These are phyloP conservation scores for Atalantia buxifolia DNA, from an alignment of 345 rosid species.

Conservation along the genomic window DNA sequence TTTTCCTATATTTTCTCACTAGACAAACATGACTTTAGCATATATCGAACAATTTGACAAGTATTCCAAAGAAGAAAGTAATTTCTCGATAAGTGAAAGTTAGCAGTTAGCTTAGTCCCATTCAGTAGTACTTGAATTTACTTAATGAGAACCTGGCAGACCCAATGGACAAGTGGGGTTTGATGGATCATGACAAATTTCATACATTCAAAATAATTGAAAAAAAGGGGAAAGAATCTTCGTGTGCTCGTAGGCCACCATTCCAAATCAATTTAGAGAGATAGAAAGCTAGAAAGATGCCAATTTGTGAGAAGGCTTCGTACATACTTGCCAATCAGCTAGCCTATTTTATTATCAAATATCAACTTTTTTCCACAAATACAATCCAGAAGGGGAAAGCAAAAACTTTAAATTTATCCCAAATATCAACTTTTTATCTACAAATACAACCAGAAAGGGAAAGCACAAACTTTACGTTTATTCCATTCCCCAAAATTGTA, in stretches of 20 bases:
- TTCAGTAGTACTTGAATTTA: background rate
- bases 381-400: conserved; percentile 28
- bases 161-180: background rate
- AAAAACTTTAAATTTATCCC: conserved; percentile 9
- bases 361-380: background rate
- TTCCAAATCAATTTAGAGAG: background rate
- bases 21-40: too few relatives aligned
- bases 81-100: too few relatives aligned
- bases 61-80: too few relatives aligned
- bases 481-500: conserved; percentile 26
- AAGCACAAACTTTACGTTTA: conserved; percentile 15
- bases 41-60: too few relatives aligned
- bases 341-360: background rate
- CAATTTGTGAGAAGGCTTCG: background rate
- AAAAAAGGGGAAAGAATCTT: background rate
- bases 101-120: too few relatives aligned
- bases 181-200: background rate
- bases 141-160: background rate
- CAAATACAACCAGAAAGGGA: conserved; percentile 20
- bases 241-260: background rate
- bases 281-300: background rate
- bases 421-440: background rate
- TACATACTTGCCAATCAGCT: background rate
- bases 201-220: background rate
- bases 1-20: too few relatives aligned